Conservation (phyloP, 345 rosid genomes). For the Sonneratia caseolaris region DNA sequence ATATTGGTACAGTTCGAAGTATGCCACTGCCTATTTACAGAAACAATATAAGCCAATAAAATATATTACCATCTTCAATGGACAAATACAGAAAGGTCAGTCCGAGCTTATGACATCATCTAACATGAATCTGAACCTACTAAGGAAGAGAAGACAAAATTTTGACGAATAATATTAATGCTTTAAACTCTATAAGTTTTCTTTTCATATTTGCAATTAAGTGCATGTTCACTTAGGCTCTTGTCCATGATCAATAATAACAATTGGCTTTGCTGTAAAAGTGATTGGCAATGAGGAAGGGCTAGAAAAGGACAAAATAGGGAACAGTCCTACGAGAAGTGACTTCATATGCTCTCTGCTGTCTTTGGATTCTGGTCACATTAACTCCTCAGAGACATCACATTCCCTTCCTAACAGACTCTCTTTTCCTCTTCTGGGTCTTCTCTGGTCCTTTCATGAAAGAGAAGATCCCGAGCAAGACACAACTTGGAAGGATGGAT, state of each 20-base stretch:
- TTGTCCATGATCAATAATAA: neutral
- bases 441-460: neutral
- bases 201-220: neutral
- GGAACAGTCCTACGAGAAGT: slow-evolving; percentile 1
- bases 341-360: slow-evolving; percentile 1
- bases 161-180: too few relatives aligned
- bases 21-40: neutral
- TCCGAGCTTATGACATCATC: too few relatives aligned
- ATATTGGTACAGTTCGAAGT: too few relatives aligned
- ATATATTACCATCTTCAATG: neutral
- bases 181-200: neutral
- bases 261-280: neutral
- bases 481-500: slow-evolving; percentile 26
- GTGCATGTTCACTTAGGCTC: neutral
- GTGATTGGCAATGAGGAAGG: neutral
- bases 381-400: too few relatives aligned
- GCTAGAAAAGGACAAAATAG: slow-evolving; percentile 1
- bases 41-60: neutral
- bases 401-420: too few relatives aligned
- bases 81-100: too few relatives aligned
- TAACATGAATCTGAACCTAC: too few relatives aligned
- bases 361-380: slow-evolving; percentile 3
- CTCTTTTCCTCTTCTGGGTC: neutral
- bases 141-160: too few relatives aligned
- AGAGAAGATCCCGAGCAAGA: neutral